Conservation (phyloP, 345 rosid genomes). For the Punica granatum region DNA sequence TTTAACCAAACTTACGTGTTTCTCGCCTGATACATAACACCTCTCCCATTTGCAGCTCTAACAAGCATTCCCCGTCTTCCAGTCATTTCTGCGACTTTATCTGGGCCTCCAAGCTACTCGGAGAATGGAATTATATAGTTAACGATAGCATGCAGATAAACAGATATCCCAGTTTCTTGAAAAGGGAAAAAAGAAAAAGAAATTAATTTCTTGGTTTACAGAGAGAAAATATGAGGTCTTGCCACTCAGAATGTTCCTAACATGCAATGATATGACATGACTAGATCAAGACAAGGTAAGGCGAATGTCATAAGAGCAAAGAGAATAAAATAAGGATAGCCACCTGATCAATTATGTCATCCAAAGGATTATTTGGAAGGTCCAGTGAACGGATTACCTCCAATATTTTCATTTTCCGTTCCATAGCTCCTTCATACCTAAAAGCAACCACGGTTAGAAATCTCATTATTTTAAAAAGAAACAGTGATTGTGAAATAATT, state of each 20-base stretch:
- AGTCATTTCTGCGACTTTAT: slow-evolving; percentile 92
- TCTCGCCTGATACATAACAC: slow-evolving; percentile 95
- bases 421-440: slow-evolving; percentile 84
- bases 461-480: background rate
- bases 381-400: slow-evolving; percentile 80
- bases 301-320: background rate
- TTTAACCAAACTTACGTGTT: slow-evolving; percentile 60
- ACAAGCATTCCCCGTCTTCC: slow-evolving; percentile 99
- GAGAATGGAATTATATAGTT: slow-evolving; percentile 6
- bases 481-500: background rate
- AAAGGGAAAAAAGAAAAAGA: background rate
- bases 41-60: slow-evolving; percentile 87
- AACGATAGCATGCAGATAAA: background rate
- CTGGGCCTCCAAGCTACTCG: slow-evolving; percentile 97
- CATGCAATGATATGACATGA: background rate
- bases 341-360: slow-evolving; percentile 96
- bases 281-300: background rate
- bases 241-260: background rate
- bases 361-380: slow-evolving; percentile 98
- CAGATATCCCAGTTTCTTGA: background rate
- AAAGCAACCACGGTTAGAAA: background rate
- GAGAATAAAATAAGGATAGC: background rate
- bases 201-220: background rate
- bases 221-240: background rate
- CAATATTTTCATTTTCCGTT: slow-evolving; percentile 76